These are phyloP conservation scores for Biscutella laevigata DNA, from an alignment of 441 rosid genomes.

Conservation along the genomic window DNA sequence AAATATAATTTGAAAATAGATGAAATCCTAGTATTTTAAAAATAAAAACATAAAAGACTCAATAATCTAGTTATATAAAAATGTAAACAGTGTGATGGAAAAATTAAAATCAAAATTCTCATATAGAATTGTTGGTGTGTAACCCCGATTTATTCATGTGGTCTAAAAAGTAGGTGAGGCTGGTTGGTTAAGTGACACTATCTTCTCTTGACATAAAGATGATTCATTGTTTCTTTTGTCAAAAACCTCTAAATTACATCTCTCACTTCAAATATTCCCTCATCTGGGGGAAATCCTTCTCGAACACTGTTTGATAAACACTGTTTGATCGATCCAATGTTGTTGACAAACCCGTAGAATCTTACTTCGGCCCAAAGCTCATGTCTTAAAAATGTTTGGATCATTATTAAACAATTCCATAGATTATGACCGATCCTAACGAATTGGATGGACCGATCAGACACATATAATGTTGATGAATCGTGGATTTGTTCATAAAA, in stretches of 20 bases:
- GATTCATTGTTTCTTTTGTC: not conserved
- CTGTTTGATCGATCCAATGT: not conserved
- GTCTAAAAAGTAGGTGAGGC: constrained; percentile 13
- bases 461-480: not conserved
- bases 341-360: too few relatives aligned
- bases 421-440: not conserved
- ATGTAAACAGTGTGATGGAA: too few relatives aligned
- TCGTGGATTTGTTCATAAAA: too few relatives aligned
- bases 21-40: too few relatives aligned
- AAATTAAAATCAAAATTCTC: too few relatives aligned
- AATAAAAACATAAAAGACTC: too few relatives aligned
- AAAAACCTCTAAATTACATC: too few relatives aligned
- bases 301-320: not conserved
- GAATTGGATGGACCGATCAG: not conserved
- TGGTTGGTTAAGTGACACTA: constrained; percentile 13
- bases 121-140: too few relatives aligned
- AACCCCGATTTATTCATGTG: constrained; percentile 25
- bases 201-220: not conserved
- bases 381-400: not conserved
- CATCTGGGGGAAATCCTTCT: not conserved
- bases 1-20: too few relatives aligned
- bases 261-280: too few relatives aligned
- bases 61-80: too few relatives aligned
- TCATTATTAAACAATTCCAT: not conserved
- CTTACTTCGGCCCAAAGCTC: not conserved